Evolutionary conservation across 257 asterid species (phyloP), one percentile per base, ranked within the genome.

Genomic region (Paraleonurus japonicus): DNA sequence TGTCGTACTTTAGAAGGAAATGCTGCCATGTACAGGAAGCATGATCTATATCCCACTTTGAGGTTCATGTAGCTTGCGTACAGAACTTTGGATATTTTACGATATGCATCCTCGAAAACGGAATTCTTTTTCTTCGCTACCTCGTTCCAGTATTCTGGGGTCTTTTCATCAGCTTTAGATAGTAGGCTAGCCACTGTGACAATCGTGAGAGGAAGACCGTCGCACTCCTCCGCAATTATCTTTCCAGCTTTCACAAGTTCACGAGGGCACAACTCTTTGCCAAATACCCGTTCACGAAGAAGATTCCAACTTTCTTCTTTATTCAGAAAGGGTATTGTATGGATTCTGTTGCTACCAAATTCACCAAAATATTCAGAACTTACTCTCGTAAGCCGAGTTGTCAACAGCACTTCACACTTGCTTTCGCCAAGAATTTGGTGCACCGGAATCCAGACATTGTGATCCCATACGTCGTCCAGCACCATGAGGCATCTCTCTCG

Each of bases 131-230:
- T 48, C 61, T 13, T 30, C 16, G n/a, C 24, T 8, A 67, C 61
- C 7, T 16, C 28, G 7, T 9, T 20, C 72, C 72, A 48, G 8
- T 15, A 50, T 43, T 48, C 7, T 1, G n/a, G 9, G 0, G 48
- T 47, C 30, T 7, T 20, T n/a, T 67, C 17, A 10, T 26, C 33
- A 62, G 13, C 50, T 4, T 50, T 11, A 26, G 62, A 67, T n/a
- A n/a, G n/a, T n/a, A n/a, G n/a, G n/a, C n/a, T n/a, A n/a, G n/a
- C n/a, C n/a, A n/a, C n/a, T 7, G 54, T 47, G 22, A 30, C 4
- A 13, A 67, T 30, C 7, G 28, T 50, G 19, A 67, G 62, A 50
- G 72, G 72, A 74, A 28, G 73, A 10, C 81, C 84, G 20, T 26
- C 67, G 23, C 75, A 70, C 3, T 70, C 57, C 57, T 41, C 22